Conservation (phyloP, 257 asterid genomes). For the Ilex asprella region DNA sequence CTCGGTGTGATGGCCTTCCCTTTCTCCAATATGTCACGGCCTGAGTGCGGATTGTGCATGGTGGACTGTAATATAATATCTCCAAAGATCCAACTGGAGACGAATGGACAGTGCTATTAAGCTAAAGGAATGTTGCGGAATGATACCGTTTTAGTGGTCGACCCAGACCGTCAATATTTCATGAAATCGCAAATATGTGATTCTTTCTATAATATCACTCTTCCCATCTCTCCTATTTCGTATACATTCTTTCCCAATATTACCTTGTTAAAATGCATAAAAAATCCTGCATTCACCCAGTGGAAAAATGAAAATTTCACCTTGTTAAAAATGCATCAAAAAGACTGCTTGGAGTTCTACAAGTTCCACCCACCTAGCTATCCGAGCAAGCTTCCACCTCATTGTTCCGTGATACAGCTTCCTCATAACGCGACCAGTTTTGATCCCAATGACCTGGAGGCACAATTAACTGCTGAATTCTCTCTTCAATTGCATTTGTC, state of each 20-base stretch:
- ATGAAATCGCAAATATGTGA: neutral
- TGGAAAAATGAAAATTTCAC: too few relatives aligned
- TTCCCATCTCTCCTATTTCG: constrained; percentile 13
- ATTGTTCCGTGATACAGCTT: constrained; percentile 11
- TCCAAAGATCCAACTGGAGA: constrained; percentile 21
- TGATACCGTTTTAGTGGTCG: constrained; percentile 6
- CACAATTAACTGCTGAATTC: constrained; percentile 10
- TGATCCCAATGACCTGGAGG: neutral
- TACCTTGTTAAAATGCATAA: constrained; percentile 16
- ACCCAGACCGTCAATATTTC: neutral
- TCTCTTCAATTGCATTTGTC: constrained; percentile 28
- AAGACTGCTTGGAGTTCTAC: constrained; percentile 3
- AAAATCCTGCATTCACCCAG: too few relatives aligned
- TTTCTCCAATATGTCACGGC: neutral
- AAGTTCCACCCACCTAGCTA: constrained; percentile 6
- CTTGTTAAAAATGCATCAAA: too few relatives aligned
- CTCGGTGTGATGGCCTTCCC: constrained; percentile 21
- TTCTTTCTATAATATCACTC: neutral
- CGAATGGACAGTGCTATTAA: neutral
- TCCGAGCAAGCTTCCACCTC: neutral
- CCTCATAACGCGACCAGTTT: constrained; percentile 9
- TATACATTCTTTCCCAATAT: constrained; percentile 15
- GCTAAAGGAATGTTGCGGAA: neutral
- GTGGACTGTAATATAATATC: too few relatives aligned
- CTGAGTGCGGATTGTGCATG: constrained; percentile 30